Evolutionary conservation across 371 early-diverging fungal genomes (phyloP).

Genomic region (Vairimorpha necatrix): DNA sequence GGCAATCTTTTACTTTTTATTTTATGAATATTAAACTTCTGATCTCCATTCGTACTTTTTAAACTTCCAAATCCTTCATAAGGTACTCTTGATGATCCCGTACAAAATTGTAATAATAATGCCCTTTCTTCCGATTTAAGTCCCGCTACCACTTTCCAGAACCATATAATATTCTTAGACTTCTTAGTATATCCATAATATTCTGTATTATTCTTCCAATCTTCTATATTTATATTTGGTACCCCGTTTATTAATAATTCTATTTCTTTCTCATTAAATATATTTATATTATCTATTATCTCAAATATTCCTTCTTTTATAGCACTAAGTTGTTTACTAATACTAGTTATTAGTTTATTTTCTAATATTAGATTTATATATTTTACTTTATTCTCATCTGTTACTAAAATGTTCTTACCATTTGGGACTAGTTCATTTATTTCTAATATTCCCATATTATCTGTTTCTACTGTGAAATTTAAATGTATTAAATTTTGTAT

Average conservation of each 20-base stretch:
- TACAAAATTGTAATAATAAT: constrained; percentile 89
- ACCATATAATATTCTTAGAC: constrained; percentile 87
- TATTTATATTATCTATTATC: constrained; percentile 79
- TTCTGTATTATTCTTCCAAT: constrained; percentile 93
- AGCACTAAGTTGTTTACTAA: constrained; percentile 81
- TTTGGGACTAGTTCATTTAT: constrained; percentile 77
- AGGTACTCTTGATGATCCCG: constrained; percentile 93
- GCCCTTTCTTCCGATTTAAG: constrained; percentile 91
- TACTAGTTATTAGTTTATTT: constrained; percentile 75
- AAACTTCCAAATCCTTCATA: constrained; percentile 84
- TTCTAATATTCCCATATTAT: constrained; percentile 79
- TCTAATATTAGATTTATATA: constrained; percentile 83
- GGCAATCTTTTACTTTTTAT: constrained; percentile 73
- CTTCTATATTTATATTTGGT: constrained; percentile 93
- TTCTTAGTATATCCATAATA: constrained; percentile 78
- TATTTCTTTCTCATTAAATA: constrained; percentile 93
- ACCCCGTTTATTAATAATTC: constrained; percentile 92
- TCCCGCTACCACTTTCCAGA: constrained; percentile 94
- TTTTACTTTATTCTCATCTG: constrained; percentile 88
- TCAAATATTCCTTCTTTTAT: constrained; percentile 91
- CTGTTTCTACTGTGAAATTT: constrained; percentile 83
- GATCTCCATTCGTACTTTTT: constrained; percentile 83
- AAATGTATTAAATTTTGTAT: constrained; percentile 85
- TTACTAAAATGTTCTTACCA: constrained; percentile 81
- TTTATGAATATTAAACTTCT: constrained; percentile 95